Evolutionary conservation across 257 asterid genomes (phyloP).

Genomic region (Solanum peruvianum): DNA sequence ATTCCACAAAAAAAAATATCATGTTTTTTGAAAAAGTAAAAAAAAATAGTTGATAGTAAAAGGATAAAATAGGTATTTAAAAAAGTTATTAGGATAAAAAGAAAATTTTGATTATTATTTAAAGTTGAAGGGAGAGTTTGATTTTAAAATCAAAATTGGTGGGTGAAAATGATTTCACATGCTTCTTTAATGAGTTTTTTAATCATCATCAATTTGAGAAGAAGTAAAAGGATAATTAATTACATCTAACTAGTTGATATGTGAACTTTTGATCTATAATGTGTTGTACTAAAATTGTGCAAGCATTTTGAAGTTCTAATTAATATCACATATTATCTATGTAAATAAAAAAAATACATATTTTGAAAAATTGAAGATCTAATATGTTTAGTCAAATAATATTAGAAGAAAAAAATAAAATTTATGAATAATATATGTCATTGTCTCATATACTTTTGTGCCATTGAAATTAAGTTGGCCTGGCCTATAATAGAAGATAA

Average conservation of each 20-base stretch:
- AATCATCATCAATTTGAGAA: not conserved
- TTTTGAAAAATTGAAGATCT: not conserved
- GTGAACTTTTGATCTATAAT: not conserved
- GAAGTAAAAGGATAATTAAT: not conserved
- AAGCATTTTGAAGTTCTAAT: not conserved
- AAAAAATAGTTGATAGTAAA: too few relatives aligned
- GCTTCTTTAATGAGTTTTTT: too few relatives aligned
- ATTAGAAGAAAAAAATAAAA: not conserved
- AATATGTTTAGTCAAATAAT: not conserved
- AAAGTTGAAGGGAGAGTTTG: too few relatives aligned
- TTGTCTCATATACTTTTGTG: not conserved
- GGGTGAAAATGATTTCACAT: too few relatives aligned
- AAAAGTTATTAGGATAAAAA: too few relatives aligned
- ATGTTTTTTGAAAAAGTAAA: too few relatives aligned
- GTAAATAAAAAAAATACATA: not conserved
- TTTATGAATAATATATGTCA: not conserved
- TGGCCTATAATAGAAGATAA: not conserved
- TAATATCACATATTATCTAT: not conserved
- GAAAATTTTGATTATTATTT: too few relatives aligned
- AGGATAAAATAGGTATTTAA: too few relatives aligned
- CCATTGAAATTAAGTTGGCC: not conserved
- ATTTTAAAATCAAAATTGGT: too few relatives aligned
- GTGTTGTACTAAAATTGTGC: not conserved
- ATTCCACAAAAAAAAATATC: too few relatives aligned
- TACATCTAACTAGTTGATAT: not conserved